Evolutionary conservation across 768 basidiomycete genomes (phyloP), one percentile per base, ranked within the genome.

Genomic region (Bullera alba): DNA sequence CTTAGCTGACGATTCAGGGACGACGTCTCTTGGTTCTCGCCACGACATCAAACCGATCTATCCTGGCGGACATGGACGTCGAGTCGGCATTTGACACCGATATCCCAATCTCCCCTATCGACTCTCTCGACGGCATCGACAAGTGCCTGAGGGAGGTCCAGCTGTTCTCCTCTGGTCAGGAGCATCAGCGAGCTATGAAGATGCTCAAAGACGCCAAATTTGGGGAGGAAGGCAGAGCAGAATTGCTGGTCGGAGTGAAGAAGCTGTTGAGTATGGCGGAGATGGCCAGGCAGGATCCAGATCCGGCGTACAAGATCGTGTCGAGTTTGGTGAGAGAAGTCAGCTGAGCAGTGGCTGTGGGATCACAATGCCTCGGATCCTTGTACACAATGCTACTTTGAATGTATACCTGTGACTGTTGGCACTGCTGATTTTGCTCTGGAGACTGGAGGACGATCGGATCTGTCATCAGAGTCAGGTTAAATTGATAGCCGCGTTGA

Each of bases 261-360:
- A 91, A 87, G 74, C 65, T 99, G 70, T 71, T 99, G 67, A 88
- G 83, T 53, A 79, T 86, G 48, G 78, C 92, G 17, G 95, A 99
- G 78, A 96, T 95, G 92, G 87, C 92, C 42, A 79, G 93, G 64
- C 95, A 97, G 75, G 93, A 95, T 65, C 88, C 88, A 1, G 83
- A 82, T 54, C 85, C 83, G 15, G 86, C 81, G 25, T 81, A 84
- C 63, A 75, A 72, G 48, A 48, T 74, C 14, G 66, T 62, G 1
- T 61, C 62, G 14, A 71, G 70, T 51, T 49, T 74, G 55, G 58
- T 71, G 4, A 27, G 66, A 29, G 66, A 67, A 49, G 58, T 60
- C n/a, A 54, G 47, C 27, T 67, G 41, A 28, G 27, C n/a, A n/a
- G n/a, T n/a, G n/a, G n/a, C n/a, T n/a, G n/a, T n/a, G n/a, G n/a